Evolutionary conservation across 2,329 filamentous ascomycete species (phyloP).

Genomic region (Trichoderma citrinoviride): DNA sequence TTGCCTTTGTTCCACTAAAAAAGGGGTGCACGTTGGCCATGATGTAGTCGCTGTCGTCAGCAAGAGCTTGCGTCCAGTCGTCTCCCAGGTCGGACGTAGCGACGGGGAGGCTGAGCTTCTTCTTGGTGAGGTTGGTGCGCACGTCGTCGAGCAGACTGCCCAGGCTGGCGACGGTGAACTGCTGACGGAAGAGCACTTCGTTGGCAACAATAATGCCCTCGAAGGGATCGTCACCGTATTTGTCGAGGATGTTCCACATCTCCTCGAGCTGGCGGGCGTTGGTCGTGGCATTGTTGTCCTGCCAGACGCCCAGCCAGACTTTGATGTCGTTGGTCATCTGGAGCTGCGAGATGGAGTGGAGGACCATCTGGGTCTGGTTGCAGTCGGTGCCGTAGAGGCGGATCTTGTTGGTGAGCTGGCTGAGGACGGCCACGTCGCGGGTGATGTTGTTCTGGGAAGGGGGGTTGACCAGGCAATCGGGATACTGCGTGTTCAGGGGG

Average conservation of each 20-base stretch:
- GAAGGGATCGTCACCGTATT: conserved; percentile 67
- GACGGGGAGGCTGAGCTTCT: conserved; percentile 68
- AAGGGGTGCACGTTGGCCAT: conserved; percentile 98
- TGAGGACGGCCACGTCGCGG: conserved; percentile 83
- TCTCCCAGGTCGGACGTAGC: conserved; percentile 87
- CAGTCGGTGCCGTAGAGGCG: conserved; percentile 94
- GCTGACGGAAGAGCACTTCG: conserved; percentile 72
- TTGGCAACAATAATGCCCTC: conserved; percentile 80
- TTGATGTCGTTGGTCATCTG: conserved; percentile 71
- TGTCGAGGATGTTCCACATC: conserved; percentile 79
- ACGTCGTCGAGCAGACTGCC: conserved; percentile 64
- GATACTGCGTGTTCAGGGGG: conserved; percentile 85
- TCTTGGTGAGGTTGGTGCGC: conserved; percentile 66
- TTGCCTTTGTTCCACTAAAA: conserved; percentile 74
- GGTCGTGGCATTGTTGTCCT: conserved; percentile 78
- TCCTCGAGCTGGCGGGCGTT: conserved; percentile 77
- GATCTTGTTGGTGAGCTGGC: conserved; percentile 82
- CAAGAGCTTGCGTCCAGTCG: conserved; percentile 74
- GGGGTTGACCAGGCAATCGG: conserved; percentile 71
- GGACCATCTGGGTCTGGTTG: conserved; percentile 92
- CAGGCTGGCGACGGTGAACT: conserved; percentile 65
- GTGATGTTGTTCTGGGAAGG: conserved; percentile 95
- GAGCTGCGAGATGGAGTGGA: conserved; percentile 75
- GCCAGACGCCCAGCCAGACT: conserved; percentile 93
- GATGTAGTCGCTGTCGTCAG: conserved; percentile 72